These are phyloP conservation scores for Calycina herbarum DNA, from an alignment of 2,329 filamentous ascomycete genomes.

Conservation along the genomic window DNA sequence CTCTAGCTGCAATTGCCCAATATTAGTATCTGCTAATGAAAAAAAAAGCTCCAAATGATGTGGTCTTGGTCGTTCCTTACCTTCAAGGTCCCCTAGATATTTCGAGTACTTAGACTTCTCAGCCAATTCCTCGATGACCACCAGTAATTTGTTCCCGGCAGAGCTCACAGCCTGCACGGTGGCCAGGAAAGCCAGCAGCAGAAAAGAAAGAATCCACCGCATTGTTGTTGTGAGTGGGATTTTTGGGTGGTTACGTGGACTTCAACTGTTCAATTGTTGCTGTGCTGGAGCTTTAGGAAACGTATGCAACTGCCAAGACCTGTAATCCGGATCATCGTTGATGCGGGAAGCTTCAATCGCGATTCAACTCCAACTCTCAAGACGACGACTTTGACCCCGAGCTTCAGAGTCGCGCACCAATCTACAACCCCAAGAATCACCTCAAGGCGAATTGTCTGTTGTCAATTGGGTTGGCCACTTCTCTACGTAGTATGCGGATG, in stretches of 20 bases:
- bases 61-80: conserved; percentile 46
- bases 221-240: conserved; percentile 48
- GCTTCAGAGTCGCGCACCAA: conserved; percentile 16
- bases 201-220: conserved; percentile 72
- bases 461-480: conserved; percentile 39
- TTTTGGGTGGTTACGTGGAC: conserved; percentile 24
- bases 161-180: conserved; percentile 76
- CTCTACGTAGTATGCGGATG: neutral
- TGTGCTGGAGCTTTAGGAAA: conserved; percentile 37
- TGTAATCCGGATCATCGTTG: conserved; percentile 14
- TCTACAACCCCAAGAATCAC: conserved; percentile 19
- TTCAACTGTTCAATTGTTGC: conserved; percentile 22
- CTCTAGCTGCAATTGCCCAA: conserved; percentile 61
- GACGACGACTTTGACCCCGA: conserved; percentile 17
- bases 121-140: conserved; percentile 77
- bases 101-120: conserved; percentile 83
- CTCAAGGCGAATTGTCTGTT: conserved; percentile 14
- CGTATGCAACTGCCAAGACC: conserved; percentile 39
- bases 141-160: conserved; percentile 76
- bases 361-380: conserved; percentile 24
- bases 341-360: conserved; percentile 12
- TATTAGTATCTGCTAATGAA: conserved; percentile 20
- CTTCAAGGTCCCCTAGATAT: conserved; percentile 72
- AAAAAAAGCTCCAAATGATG: conserved; percentile 17
- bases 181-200: conserved; percentile 66